Evolutionary conservation across 257 asterid genomes (phyloP).

Genomic region (Forsythia suspensa): DNA sequence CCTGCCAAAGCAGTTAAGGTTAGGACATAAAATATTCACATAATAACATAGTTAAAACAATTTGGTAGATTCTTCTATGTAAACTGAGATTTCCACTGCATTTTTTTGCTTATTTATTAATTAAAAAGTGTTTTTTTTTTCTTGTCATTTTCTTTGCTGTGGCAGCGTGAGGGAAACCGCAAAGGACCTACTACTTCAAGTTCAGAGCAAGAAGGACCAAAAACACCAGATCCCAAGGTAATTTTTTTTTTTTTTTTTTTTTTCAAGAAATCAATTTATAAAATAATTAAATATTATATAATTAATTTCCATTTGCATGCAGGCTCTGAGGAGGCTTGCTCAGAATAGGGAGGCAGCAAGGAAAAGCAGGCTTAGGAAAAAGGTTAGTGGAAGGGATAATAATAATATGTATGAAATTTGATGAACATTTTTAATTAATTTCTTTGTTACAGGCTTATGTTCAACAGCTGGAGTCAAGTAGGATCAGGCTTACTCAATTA

Average conservation of each 20-base stretch:
- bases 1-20: constrained; percentile 76
- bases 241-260: not conserved
- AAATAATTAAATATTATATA: not conserved
- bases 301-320: constrained; percentile 16
- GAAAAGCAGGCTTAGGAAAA: constrained; percentile 90
- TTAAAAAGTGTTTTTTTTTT: not conserved
- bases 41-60: not conserved
- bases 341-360: constrained; percentile 98
- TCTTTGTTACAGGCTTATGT: constrained; percentile 71
- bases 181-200: constrained; percentile 65
- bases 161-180: constrained; percentile 79
- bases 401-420: not conserved
- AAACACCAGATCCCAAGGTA: constrained; percentile 91
- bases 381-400: constrained; percentile 32
- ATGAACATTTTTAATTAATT: constrained; percentile 5
- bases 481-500: constrained; percentile 72
- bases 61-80: constrained; percentile 17
- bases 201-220: constrained; percentile 71
- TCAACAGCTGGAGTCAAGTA: constrained; percentile 87
- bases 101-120: not conserved
- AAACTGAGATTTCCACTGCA: constrained; percentile 23
- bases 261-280: not conserved
- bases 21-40: constrained; percentile 35
- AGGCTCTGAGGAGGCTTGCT: constrained; percentile 89
- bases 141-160: constrained; percentile 21